These are phyloP conservation scores for Capsicum chinense DNA, from an alignment of 257 asterid species.

Conservation along the genomic window DNA sequence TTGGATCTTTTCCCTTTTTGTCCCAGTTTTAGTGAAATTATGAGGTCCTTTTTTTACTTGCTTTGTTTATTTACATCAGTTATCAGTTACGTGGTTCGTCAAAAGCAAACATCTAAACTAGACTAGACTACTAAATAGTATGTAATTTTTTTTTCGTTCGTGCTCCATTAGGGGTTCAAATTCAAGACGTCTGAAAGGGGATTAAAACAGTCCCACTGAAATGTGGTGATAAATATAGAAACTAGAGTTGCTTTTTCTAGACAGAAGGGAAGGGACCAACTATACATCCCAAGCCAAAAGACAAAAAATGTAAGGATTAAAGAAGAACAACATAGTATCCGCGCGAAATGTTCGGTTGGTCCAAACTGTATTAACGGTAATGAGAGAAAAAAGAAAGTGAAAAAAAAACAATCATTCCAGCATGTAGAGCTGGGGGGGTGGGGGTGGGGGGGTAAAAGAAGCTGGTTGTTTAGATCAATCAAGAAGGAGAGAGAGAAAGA, in stretches of 20 bases:
- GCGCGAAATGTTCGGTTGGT: slow-evolving; percentile 46
- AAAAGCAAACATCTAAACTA: no score
- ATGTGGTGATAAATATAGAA: neutral
- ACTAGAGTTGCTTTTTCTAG: neutral
- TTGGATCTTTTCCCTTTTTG: no score
- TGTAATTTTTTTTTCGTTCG: no score
- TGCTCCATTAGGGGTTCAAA: no score
- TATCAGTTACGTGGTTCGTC: no score
- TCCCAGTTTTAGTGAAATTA: no score
- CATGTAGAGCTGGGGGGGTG: slow-evolving; percentile 43
- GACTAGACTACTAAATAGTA: no score
- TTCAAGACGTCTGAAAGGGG: no score
- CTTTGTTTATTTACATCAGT: no score
- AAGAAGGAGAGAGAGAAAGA: slow-evolving; percentile 24
- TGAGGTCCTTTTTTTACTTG: no score
- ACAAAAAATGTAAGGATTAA: neutral
- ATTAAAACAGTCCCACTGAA: no score
- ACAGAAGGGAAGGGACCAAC: neutral
- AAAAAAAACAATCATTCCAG: slow-evolving; percentile 15
- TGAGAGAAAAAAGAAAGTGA: slow-evolving; percentile 33
- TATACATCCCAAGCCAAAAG: neutral
- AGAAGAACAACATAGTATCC: neutral
- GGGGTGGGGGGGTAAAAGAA: neutral
- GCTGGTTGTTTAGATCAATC: slow-evolving; percentile 34
- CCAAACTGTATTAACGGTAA: slow-evolving; percentile 40